Conservation (phyloP, 495 filamentous ascomycete genomes). For the Tuber borchii region DNA sequence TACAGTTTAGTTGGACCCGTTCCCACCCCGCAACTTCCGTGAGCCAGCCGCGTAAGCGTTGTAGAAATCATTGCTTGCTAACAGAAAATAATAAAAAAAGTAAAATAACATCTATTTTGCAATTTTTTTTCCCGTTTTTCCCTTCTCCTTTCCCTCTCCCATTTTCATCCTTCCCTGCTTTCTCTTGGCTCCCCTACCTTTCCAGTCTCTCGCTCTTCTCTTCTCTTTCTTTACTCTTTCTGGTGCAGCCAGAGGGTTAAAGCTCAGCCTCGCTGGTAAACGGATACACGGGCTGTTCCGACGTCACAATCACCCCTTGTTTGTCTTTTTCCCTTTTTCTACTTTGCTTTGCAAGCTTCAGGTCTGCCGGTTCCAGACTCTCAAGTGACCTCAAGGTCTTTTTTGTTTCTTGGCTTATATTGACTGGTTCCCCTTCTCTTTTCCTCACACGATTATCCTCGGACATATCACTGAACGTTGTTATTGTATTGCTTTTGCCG, state of each 20-base stretch:
- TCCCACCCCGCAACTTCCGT: not conserved
- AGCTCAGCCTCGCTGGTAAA: not conserved
- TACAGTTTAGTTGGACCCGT: not conserved
- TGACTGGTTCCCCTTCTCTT: not conserved
- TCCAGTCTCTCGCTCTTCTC: not conserved
- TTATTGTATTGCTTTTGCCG: not conserved
- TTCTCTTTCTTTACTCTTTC: not conserved
- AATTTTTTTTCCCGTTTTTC: not conserved
- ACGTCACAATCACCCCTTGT: not conserved
- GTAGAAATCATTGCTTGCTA: not conserved
- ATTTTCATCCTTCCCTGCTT: not conserved
- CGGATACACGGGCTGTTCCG: not conserved
- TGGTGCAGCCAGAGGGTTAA: not conserved
- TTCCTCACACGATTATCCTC: not conserved
- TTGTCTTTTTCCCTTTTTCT: not conserved
- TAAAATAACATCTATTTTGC: not conserved
- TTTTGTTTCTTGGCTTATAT: not conserved
- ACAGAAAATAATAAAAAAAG: not conserved
- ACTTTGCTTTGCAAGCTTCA: not conserved
- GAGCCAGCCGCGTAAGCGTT: not conserved
- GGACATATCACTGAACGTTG: not conserved
- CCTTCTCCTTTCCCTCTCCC: not conserved
- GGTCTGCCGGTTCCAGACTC: not conserved
- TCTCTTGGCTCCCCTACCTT: not conserved
- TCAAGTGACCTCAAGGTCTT: not conserved